Conservation (phyloP, 177 flowering plant genomes). For the Tripterygium wilfordii region DNA sequence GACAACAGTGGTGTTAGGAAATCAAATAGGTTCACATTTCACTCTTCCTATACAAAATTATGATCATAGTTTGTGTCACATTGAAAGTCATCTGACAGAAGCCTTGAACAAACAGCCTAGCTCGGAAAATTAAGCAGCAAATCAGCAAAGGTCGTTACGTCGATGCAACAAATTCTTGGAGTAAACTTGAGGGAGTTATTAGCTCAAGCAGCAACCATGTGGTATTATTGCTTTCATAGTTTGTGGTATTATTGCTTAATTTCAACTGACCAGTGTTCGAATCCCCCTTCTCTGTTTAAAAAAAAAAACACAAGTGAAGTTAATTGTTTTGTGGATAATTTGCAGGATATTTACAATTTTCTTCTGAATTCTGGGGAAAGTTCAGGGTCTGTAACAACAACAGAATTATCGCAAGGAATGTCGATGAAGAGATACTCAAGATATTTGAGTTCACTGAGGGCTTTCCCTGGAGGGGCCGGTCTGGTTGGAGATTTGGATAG, state of each 20-base stretch:
- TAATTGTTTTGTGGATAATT: no score
- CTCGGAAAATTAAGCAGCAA: constrained; percentile 44
- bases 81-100: not conserved
- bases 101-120: constrained; percentile 45
- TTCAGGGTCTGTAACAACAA: constrained; percentile 25
- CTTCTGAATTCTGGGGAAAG: constrained; percentile 46
- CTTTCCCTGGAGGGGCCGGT: constrained; percentile 34
- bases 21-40: constrained; percentile 84
- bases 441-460: constrained; percentile 41
- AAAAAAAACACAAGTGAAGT: no score
- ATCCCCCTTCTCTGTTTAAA: no score
- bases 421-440: constrained; percentile 41
- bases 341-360: constrained; percentile 87
- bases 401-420: constrained; percentile 12
- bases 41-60: no score
- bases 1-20: constrained; percentile 45
- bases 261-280: no score
- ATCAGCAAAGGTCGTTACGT: constrained; percentile 23
- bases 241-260: no score
- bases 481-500: constrained; percentile 30
- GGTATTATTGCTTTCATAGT: no score
- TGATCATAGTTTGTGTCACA: no score
- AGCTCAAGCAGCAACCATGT: constrained; percentile 38
- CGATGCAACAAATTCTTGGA: constrained; percentile 48
- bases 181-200: constrained; percentile 33